Evolutionary conservation across 164 flowering plant genomes (phyloP), one percentile per base, ranked within the genome.

Genomic region (Nymphaea thermarum): DNA sequence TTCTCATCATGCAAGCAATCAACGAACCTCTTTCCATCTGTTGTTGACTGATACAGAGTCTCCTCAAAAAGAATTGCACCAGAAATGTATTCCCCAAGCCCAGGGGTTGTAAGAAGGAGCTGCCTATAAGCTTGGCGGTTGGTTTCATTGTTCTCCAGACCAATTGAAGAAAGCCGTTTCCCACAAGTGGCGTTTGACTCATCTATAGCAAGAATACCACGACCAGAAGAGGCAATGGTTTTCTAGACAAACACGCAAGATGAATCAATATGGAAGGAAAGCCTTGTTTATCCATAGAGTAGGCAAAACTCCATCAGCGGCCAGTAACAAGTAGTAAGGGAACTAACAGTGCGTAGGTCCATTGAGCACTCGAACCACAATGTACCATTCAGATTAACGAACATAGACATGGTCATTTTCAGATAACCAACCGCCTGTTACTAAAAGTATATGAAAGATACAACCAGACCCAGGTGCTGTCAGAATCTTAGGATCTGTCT

Each of bases 21-120:
- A 4, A 73, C 75, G n/a, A 73, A 44, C 25, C 65, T 73, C 75
- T 73, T 73, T 16, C 75, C 75, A 61, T 73, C 66, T 14, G 61
- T 61, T 12, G 64, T 64, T 2, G 75, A 64, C 42, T 68, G 64
- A 44, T 64, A 72, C 5, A 64, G 64, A 8, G 71, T 72, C 65
- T 72, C 69, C 63, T 63, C 60, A 25, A 67, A 67, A 42, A 68
- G 70, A 25, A 67, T 67, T 6, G 70, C 67, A 59, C 69, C 62
- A 45, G 68, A 71, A 17, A 66, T 66, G 47, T 71, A 71, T 60
- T 71, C 65, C 61, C 69, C 73, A 44, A 71, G 44, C 36, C 70
- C 63, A 62, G 69, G 73, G 43, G 62, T 63, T 8, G 73, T 4
- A 44, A 68, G 60, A 41, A 71, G 55, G 57, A 71, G 69, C 18